A percentile compares a stretch with the other conserved stretches of the same genome.
Evolutionary conservation across 192 early-diverging fungal genomes (phyloP).

Genomic region (Bifiguratus adelaidae): DNA sequence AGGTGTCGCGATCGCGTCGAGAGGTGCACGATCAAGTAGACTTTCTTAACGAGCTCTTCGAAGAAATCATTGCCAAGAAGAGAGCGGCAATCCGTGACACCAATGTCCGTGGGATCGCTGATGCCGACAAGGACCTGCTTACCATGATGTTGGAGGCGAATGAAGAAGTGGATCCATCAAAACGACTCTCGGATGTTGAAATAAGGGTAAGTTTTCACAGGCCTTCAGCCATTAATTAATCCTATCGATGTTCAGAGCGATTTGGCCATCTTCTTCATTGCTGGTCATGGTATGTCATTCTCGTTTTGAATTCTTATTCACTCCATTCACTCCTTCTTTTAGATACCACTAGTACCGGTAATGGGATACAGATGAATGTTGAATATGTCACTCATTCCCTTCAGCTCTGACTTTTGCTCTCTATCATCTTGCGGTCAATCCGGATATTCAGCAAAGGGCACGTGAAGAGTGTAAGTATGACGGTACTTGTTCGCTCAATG

Average conservation of each 20-base stretch:
- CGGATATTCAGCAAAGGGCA: conserved; percentile 31
- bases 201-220: conserved; percentile 8
- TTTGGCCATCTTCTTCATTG: conserved; percentile 39
- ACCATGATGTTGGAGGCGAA: conserved; percentile 45
- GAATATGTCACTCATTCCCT: conserved; percentile 29
- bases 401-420: conserved; percentile 26
- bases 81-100: conserved; percentile 6
- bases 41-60: conserved; percentile 14
- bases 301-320: not conserved
- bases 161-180: conserved; percentile 25
- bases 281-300: conserved; percentile 4
- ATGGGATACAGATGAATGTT: not conserved
- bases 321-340: not conserved
- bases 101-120: conserved; percentile 18
- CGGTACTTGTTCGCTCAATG: too few species aligned
- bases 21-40: conserved; percentile 19
- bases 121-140: conserved; percentile 24
- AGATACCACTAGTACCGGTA: not conserved
- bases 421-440: conserved; percentile 32
- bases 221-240: not conserved
- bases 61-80: conserved; percentile 24
- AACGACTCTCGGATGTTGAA: conserved; percentile 3
- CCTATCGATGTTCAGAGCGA: conserved; percentile 27
- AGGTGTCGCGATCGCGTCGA: conserved; percentile 14
- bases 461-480: too few species aligned